Percentiles rank a stretch among this genome's conserved stretches.
These are phyloP conservation scores for Mycosphaerella sp. DNA, from an alignment of 2,329 filamentous ascomycete genomes.

Conservation along the genomic window DNA sequence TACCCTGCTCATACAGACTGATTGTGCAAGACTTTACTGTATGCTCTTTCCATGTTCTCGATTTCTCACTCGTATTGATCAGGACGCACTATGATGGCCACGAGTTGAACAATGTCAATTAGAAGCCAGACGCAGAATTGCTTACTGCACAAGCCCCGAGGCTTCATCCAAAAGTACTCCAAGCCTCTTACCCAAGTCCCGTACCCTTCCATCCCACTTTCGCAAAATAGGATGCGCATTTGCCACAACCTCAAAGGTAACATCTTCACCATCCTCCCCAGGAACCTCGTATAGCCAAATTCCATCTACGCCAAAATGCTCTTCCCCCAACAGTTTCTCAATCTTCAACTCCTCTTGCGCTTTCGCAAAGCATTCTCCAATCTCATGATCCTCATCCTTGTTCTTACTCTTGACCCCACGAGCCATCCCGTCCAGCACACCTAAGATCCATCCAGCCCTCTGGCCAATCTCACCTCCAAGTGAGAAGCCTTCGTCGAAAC, in stretches of 20 bases:
- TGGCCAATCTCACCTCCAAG: constrained; percentile 76
- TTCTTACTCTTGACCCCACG: constrained; percentile 37
- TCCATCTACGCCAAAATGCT: constrained; percentile 65
- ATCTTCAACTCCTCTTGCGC: constrained; percentile 40
- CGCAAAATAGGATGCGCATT: constrained; percentile 59
- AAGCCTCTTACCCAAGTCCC: constrained; percentile 9
- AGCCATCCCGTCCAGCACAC: constrained; percentile 66
- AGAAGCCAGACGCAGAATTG: too few species aligned
- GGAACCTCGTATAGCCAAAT: constrained; percentile 58
- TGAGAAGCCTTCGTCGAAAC: constrained; percentile 86
- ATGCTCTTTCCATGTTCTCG: too few species aligned
- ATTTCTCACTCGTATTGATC: too few species aligned
- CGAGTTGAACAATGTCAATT: too few species aligned
- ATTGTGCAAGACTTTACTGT: too few species aligned
- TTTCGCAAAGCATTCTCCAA: constrained; percentile 5
- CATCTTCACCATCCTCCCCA: constrained; percentile 31
- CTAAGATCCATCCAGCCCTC: constrained; percentile 66
- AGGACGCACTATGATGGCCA: too few species aligned
- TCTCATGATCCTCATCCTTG: constrained; percentile 3
- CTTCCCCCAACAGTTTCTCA: constrained; percentile 54
- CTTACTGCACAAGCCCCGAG: too few species aligned
- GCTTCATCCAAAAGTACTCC: neutral
- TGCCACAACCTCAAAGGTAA: constrained; percentile 58
- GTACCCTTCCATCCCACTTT: constrained; percentile 49
- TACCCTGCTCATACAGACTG: too few species aligned